Conservation (phyloP, 2,329 filamentous ascomycete species). For the Verticillium albo-atrum region DNA sequence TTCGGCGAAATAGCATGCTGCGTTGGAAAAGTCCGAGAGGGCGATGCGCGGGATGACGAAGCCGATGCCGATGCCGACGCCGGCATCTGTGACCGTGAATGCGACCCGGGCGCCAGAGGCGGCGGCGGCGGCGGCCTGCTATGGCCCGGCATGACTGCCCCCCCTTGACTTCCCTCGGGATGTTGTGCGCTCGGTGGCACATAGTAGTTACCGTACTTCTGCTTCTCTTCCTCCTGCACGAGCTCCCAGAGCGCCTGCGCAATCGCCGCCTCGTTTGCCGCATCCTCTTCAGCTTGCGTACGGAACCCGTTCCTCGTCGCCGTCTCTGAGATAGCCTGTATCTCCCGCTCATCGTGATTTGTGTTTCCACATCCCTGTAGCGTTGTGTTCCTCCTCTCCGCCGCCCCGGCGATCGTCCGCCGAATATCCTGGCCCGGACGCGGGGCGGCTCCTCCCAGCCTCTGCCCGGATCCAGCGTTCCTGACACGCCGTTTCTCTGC, state of each 20-base stretch:
- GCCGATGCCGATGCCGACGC: background rate
- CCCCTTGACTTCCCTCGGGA: constrained; percentile 40
- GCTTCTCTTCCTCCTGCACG: constrained; percentile 70
- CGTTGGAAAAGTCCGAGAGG: background rate
- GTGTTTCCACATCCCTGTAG: constrained; percentile 73
- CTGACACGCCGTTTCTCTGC: constrained; percentile 65
- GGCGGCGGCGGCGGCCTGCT: constrained; percentile 5
- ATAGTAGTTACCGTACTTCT: constrained; percentile 51
- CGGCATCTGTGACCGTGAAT: constrained; percentile 1
- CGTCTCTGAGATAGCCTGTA: constrained; percentile 58
- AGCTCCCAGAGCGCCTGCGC: constrained; percentile 82
- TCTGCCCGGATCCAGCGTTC: constrained; percentile 54
- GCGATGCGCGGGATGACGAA: background rate
- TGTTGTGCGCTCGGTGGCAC: constrained; percentile 44
- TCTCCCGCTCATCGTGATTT: constrained; percentile 60
- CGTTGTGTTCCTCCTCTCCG: constrained; percentile 61
- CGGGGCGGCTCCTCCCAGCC: constrained; percentile 59
- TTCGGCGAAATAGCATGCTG: constrained; percentile 7
- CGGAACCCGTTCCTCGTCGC: constrained; percentile 70
- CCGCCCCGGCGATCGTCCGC: constrained; percentile 66
- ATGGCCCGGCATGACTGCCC: constrained; percentile 21
- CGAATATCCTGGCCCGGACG: constrained; percentile 63
- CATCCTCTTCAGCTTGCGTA: constrained; percentile 82
- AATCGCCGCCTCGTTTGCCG: constrained; percentile 84
- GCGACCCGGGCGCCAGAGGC: constrained; percentile 12